These are phyloP conservation scores for Fusarium nelsonii DNA, from an alignment of 2,329 filamentous ascomycete genomes.

Conservation along the genomic window DNA sequence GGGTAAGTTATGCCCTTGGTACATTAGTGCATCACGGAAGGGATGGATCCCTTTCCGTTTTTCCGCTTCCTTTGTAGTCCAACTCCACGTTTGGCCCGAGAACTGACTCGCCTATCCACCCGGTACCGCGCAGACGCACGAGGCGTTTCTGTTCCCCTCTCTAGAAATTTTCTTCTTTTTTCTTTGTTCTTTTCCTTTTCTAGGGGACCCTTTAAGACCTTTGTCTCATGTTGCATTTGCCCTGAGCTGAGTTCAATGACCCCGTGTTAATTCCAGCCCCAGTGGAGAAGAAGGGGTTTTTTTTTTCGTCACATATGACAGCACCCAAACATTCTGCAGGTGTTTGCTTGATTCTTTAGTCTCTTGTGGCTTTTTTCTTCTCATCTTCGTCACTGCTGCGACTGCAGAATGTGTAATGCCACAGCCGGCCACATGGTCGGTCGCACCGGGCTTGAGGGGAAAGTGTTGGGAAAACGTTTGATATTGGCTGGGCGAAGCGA, in stretches of 20 bases:
- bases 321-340: neutral
- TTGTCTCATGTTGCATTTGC: no score
- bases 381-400: no score
- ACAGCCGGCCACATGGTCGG: conserved; percentile 19
- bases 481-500: neutral
- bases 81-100: conserved; percentile 12
- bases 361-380: neutral
- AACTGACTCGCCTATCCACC: conserved; percentile 21
- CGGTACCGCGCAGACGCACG: conserved; percentile 5
- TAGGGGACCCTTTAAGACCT: neutral
- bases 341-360: neutral
- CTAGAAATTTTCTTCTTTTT: conserved; percentile 15
- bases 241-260: neutral
- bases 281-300: conserved; percentile 2
- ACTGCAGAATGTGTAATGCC: neutral
- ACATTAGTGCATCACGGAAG: conserved; percentile 25
- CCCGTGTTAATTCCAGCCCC: neutral
- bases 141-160: neutral
- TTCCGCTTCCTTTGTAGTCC: neutral
- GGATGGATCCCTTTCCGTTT: conserved; percentile 16
- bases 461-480: neutral
- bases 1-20: conserved; percentile 20
- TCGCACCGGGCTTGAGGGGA: neutral
- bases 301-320: neutral
- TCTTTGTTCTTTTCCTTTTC: neutral